phyloP scores from a whole-genome alignment of 75 land plant species.

The Cunninghamia lanceolata region DNA sequence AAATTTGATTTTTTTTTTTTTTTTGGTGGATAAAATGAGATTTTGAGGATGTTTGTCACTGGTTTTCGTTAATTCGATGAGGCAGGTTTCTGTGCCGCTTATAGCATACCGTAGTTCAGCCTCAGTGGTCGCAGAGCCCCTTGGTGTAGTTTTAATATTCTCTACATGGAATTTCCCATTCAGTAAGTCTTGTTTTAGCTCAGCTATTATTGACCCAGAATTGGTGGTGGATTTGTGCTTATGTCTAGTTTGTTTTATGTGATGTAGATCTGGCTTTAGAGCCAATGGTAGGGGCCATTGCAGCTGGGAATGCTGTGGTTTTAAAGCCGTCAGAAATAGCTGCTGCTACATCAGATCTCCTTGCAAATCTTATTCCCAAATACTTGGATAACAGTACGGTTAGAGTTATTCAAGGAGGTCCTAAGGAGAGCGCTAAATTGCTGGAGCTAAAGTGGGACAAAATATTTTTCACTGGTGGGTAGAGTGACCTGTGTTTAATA shows the following conservation, averaged over 20 bases:
- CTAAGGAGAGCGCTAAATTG: conserved; percentile 37
- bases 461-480: conserved; percentile 86
- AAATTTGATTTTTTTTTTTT: background rate
- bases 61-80: background rate
- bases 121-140: conserved; percentile 69
- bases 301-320: conserved; percentile 74
- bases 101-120: conserved; percentile 20
- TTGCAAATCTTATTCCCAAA: conserved; percentile 38
- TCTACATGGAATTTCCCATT: conserved; percentile 93
- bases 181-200: conserved; percentile 38
- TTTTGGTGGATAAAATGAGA: background rate
- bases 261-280: conserved; percentile 46
- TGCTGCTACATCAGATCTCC: conserved; percentile 57
- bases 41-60: background rate
- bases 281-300: conserved; percentile 80
- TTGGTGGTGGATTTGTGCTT: background rate
- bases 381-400: conserved; percentile 65
- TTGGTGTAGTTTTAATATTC: conserved; percentile 76
- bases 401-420: conserved; percentile 70
- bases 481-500: too few species aligned
- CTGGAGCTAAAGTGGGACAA: conserved; percentile 81
- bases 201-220: background rate
- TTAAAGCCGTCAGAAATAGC: conserved; percentile 74
- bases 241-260: background rate
- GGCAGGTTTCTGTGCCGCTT: background rate